These are phyloP conservation scores for Fraxinus anomala DNA, from an alignment of 257 asterid species.

Conservation along the genomic window DNA sequence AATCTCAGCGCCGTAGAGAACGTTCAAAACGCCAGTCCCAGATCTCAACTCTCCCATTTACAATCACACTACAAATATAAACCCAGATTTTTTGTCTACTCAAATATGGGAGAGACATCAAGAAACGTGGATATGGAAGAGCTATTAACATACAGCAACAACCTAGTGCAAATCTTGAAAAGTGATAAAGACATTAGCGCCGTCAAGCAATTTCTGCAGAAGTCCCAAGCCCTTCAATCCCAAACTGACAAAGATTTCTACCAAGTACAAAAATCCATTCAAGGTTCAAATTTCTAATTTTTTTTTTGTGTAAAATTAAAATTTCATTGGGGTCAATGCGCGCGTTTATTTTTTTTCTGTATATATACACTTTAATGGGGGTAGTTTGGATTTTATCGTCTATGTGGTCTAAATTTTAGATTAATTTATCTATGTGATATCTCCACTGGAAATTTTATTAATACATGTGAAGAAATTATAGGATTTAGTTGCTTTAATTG, in stretches of 20 bases:
- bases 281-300: not conserved
- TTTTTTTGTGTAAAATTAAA: too few relatives aligned
- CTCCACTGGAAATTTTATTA: not conserved
- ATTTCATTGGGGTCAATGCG: too few relatives aligned
- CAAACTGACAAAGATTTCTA: not conserved
- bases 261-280: not conserved
- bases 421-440: not conserved
- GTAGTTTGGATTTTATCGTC: not conserved
- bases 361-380: not conserved
- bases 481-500: too few relatives aligned
- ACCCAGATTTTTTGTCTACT: not conserved
- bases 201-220: not conserved
- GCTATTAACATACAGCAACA: not conserved
- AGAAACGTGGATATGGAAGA: not conserved
- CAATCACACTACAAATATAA: not conserved
- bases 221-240: not conserved
- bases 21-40: not conserved
- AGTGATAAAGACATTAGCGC: not conserved
- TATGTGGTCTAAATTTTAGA: not conserved
- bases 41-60: not conserved
- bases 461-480: not conserved
- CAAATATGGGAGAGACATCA: not conserved
- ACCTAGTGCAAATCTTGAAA: constrained; percentile 1
- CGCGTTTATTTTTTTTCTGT: not conserved
- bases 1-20: not conserved